A percentile compares a stretch with the other conserved stretches of the same genome.
These are phyloP conservation scores for Cenchrus fungigraminus DNA, from an alignment of 176 grass and related monocot genomes.

Conservation along the genomic window DNA sequence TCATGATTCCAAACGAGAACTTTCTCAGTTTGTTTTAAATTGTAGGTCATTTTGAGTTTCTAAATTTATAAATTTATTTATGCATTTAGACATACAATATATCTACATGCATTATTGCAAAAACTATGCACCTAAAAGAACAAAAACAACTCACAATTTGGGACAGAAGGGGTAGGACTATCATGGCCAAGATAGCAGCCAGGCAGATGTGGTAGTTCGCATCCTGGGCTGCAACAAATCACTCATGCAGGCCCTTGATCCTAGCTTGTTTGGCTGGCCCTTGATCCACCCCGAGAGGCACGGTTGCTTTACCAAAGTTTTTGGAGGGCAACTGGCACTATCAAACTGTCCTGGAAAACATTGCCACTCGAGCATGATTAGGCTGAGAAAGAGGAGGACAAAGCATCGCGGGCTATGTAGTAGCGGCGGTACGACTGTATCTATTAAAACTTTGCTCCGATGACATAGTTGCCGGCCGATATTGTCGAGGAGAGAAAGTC, in stretches of 20 bases:
- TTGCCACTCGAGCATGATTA: conserved; percentile 30
- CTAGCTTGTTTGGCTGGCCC: not conserved
- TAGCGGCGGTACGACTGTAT: conserved; percentile 2
- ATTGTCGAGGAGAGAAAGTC: conserved; percentile 32
- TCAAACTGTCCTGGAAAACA: conserved; percentile 40
- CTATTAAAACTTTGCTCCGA: conserved; percentile 8
- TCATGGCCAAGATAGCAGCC: too few species aligned
- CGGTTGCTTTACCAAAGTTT: conserved; percentile 39
- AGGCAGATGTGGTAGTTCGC: not conserved
- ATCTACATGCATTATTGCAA: too few species aligned
- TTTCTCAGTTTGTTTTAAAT: too few species aligned
- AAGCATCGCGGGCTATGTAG: not conserved
- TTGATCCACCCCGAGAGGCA: conserved; percentile 14
- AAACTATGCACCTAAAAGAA: too few species aligned
- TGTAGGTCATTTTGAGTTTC: too few species aligned
- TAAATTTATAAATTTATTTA: too few species aligned
- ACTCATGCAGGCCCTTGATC: not conserved
- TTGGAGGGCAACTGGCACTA: conserved; percentile 40
- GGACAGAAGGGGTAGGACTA: too few species aligned
- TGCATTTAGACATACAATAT: too few species aligned
- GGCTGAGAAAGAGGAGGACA: conserved; percentile 23
- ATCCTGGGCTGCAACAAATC: not conserved
- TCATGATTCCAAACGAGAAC: too few species aligned
- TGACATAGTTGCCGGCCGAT: not conserved
- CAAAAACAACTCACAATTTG: too few species aligned